Base-by-base conservation (phyloP, 2,329 filamentous ascomycete genomes). In the Epichloe aotearoae region DNA sequence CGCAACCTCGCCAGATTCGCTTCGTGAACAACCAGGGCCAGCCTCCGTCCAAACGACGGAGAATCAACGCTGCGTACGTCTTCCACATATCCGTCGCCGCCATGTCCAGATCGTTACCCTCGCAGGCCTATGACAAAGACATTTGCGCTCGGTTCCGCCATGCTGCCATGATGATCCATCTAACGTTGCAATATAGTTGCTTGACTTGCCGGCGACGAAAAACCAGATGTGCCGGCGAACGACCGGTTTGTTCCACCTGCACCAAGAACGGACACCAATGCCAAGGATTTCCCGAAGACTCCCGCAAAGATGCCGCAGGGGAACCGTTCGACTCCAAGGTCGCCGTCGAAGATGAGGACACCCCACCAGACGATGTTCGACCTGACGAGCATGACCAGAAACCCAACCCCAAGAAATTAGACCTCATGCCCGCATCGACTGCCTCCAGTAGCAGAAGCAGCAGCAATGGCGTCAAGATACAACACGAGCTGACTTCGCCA, bases 21-120 rank as follows among this genome's bases (percentile, higher is more conserved):
- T 91, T 90, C 65, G 86, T 91, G 59, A 86, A 88, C 56, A 88
- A 83, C 61, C 84, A 89, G 68, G 86, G 86, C 55, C 84, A 87
- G 57, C 86, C 86, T 46, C 85, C 86, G 54, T 83, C 84, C 26
- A 91, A 90, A 68, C 75, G 86, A 59, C 77, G 86, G 62, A 76
- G 86, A 59, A 86, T 91, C 61, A 88, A 83, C 68, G 83, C 86
- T 61, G 86, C 86, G 80, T 86, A 74, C 67, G 82, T 76, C 46
- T 38, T 33, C 26, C 20, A 26, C 23, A 7, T 46, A 12, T 38
- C 46, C 12, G 12, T n/a, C 19, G 23, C 19, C 38, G 3, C 14
- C n/a, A 23, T 33, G 11, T 40, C 41, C 30, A 23, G 19, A 37
- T 41, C 19, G 26, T 33, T 30, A 19, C 8, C 20, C 15, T 39